These are phyloP conservation scores for Trichoderma harzianum DNA, from an alignment of 2,329 filamentous ascomycete genomes.

Conservation along the genomic window DNA sequence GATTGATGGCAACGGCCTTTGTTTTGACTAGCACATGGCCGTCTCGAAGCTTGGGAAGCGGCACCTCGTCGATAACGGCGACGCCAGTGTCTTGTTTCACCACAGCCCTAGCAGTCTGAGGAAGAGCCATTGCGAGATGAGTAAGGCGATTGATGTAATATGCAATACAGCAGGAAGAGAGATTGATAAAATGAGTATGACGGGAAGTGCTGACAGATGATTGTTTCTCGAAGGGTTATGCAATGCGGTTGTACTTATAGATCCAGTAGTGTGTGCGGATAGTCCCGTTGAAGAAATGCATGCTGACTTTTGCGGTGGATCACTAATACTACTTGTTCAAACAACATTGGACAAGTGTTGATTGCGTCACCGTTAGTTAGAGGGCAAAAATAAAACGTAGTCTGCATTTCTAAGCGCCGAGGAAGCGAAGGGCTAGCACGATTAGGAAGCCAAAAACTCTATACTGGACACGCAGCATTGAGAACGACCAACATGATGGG, in stretches of 20 bases:
- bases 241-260: not conserved
- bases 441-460: not conserved
- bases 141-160: not conserved
- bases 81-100: not conserved
- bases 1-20: slow-evolving; percentile 35
- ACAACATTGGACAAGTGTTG: not conserved
- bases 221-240: not conserved
- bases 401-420: not conserved
- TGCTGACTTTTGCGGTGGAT: not conserved
- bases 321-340: not conserved
- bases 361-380: not conserved
- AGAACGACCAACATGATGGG: not conserved
- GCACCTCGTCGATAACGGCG: not conserved
- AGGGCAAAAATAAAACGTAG: not conserved
- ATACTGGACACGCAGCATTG: not conserved
- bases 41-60: slow-evolving; percentile 9
- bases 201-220: not conserved
- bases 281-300: not conserved
- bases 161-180: not conserved
- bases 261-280: not conserved
- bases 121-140: not conserved
- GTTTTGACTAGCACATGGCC: slow-evolving; percentile 32
- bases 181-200: not conserved
- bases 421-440: not conserved
- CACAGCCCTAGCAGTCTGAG: not conserved